Base-by-base conservation (phyloP, 2,329 filamentous ascomycete species). In the Alternaria brassicicola region DNA sequence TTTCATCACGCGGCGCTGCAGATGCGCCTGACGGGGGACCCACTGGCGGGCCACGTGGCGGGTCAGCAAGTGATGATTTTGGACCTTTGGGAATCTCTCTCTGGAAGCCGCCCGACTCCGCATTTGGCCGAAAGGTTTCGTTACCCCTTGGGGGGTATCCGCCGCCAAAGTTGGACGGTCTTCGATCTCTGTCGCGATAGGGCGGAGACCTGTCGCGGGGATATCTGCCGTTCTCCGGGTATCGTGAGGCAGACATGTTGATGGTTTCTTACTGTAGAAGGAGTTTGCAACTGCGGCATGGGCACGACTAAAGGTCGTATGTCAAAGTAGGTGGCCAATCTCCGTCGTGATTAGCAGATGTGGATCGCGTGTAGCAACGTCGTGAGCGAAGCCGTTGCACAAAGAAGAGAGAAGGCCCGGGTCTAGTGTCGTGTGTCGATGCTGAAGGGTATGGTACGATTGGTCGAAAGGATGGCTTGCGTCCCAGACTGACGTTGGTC, bases 21-120 rank as follows among this genome's bases (percentile, higher is more conserved):
- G 77, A 74, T 17, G 72, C 63, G 26, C 70, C 66, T 35, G 72
- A 63, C 4, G 71, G 65, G 6, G 67, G 66, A 25, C 71, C 75
- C 10, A 73, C 59, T 48, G 73, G 69, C 36, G 76, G 73, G n/a
- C 73, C 72, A 51, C 80, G 76, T 47, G 78, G 72, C 15, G 85
- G 28, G 86, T 94, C 91, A 59, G 90, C 85, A 56, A 93, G 80
- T 4, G 90, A 91, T 76, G 90, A 91, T 76, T 93, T 92, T 10
- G 93, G 92, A 0, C 91, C 93, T 55, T 92, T 85, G 3, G 93
- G 93, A 2, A 91, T 89, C 63, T 96, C 91, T 59, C 75, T 64
- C 3, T 73, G 56, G 25, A 76, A 77, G 3, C 51, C 62, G 42
- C 55, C 57, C 5, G 71, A 61, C n/a, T 77, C 75, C 23, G 65